Evolutionary conservation across 2,329 filamentous ascomycete species (phyloP).

Genomic region (Lachnellula arida): DNA sequence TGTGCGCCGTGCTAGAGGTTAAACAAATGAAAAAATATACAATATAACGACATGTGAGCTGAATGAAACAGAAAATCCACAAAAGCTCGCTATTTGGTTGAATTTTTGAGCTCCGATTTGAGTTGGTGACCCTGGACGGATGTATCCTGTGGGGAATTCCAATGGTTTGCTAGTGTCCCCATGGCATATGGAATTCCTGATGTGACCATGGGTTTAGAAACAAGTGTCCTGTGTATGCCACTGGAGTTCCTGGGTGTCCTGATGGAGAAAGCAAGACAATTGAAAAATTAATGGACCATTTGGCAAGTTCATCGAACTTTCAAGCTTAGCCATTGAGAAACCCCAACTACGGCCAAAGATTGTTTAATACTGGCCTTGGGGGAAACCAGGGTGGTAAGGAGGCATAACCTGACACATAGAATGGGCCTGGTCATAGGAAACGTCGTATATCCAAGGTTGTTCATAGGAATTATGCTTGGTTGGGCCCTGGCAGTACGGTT

Average conservation of each 20-base stretch:
- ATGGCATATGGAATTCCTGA: neutral
- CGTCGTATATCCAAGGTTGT: constrained; percentile 21
- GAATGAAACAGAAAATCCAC: constrained; percentile 2
- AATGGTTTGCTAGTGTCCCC: neutral
- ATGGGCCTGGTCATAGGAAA: constrained; percentile 18
- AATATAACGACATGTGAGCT: constrained; percentile 18
- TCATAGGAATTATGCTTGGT: constrained; percentile 16
- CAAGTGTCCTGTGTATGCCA: constrained; percentile 21
- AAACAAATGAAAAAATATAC: constrained; percentile 19
- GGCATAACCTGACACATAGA: constrained; percentile 12
- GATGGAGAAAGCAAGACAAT: constrained; percentile 7
- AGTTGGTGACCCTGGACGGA: neutral
- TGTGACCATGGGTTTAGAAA: constrained; percentile 2
- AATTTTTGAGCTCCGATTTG: constrained; percentile 3
- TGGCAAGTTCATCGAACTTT: constrained; percentile 11
- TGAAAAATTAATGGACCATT: constrained; percentile 7
- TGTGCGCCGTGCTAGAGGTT: constrained; percentile 19
- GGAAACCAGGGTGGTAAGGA: constrained; percentile 14
- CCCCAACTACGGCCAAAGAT: constrained; percentile 1
- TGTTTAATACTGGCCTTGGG: constrained; percentile 10
- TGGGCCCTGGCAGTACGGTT: constrained; percentile 9
- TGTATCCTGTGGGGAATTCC: neutral
- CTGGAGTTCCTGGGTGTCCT: constrained; percentile 9
- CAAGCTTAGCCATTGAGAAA: constrained; percentile 9
- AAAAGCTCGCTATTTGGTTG: constrained; percentile 4